These are phyloP conservation scores for Tulasnella sp. DNA, from an alignment of 768 basidiomycete species.

Conservation along the genomic window DNA sequence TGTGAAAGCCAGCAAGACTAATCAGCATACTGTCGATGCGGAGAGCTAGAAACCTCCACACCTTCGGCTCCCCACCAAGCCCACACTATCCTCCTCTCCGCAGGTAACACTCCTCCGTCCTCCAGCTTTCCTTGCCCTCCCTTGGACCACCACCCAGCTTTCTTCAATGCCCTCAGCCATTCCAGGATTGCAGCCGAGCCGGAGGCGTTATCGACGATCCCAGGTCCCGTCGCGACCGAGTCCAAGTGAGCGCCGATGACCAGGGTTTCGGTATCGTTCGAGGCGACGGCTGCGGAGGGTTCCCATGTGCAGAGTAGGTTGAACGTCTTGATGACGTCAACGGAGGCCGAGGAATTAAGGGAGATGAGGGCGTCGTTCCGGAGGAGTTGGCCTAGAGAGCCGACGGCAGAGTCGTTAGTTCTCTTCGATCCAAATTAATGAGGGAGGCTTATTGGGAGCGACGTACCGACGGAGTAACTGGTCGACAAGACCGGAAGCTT, in stretches of 20 bases:
- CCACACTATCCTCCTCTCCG: constrained; percentile 2
- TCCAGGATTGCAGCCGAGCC: background rate
- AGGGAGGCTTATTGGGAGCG: background rate
- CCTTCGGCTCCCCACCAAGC: constrained; percentile 11
- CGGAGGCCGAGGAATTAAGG: background rate
- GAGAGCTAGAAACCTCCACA: background rate
- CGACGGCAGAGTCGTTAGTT: background rate
- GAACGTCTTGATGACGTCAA: background rate
- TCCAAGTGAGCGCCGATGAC: background rate
- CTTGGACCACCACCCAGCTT: background rate
- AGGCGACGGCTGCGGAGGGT: background rate
- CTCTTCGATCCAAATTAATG: background rate
- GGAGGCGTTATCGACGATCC: background rate
- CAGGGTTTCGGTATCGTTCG: background rate
- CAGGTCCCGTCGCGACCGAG: background rate
- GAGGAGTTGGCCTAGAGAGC: background rate
- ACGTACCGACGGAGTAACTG: background rate
- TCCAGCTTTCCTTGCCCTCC: background rate
- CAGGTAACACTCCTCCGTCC: background rate
- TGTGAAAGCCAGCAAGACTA: background rate
- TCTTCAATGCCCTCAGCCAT: background rate
- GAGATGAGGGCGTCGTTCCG: background rate
- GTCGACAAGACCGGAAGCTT: background rate
- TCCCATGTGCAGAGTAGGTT: background rate
- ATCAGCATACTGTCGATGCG: background rate